phyloP scores from a whole-genome alignment of 1,139 yeast genomes.

The Saccharomyces hybrid region DNA sequence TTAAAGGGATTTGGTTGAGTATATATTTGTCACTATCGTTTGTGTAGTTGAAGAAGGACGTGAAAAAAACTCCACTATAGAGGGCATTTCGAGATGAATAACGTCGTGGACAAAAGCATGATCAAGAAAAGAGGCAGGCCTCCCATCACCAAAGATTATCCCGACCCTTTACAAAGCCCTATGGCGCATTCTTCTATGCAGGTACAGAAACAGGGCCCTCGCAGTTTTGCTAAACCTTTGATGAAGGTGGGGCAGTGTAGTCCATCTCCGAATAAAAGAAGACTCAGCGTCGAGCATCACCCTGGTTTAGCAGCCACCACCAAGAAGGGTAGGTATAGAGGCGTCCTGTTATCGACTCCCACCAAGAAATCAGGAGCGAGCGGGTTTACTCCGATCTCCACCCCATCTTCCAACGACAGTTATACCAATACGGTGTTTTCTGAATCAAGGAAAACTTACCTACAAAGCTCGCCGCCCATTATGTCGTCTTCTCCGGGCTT shows the following conservation, averaged over 20 bases:
- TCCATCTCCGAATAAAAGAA: conserved; percentile 22
- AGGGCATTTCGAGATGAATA: not conserved
- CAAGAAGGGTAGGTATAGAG: conserved; percentile 26
- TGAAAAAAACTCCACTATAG: not conserved
- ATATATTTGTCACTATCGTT: not conserved
- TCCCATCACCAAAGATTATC: conserved; percentile 29
- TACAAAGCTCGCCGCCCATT: conserved; percentile 20
- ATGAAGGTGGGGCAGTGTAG: conserved; percentile 29
- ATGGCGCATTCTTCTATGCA: conserved; percentile 32
- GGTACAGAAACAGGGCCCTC: conserved; percentile 27
- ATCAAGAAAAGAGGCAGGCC: conserved; percentile 31
- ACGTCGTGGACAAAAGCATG: not conserved
- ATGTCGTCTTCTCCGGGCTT: conserved; percentile 7
- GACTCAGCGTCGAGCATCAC: conserved; percentile 8
- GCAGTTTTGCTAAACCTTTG: conserved; percentile 27
- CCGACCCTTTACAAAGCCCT: conserved; percentile 32
- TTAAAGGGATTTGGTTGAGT: not conserved
- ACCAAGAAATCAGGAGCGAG: conserved; percentile 9
- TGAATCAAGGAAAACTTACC: conserved; percentile 12
- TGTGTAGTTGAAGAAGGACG: not conserved
- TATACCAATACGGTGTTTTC: conserved; percentile 13
- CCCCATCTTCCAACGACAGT: conserved; percentile 16
- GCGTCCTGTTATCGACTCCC: conserved; percentile 26
- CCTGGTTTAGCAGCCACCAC: conserved; percentile 8
- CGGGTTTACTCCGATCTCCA: conserved; percentile 13